Evolutionary conservation across 2,329 filamentous ascomycete genomes (phyloP), one percentile per base, ranked within the genome.

Genomic region (Penicillium sp.): DNA sequence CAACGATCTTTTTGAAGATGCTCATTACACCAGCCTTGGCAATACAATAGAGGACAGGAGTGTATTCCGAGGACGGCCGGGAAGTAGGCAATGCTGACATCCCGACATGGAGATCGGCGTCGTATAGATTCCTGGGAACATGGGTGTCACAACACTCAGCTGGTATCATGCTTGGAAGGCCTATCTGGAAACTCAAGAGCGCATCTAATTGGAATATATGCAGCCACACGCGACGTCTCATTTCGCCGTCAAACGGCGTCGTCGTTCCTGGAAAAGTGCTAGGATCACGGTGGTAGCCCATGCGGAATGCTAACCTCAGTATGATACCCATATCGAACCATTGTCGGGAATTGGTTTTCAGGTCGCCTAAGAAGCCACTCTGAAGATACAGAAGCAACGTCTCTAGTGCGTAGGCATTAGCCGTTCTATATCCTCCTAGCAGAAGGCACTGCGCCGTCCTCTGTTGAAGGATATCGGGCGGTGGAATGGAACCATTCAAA

Each of bases 261-360:
- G 84, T 79, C 4, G 10, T 16, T 42, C 72, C 73, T 3, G 78
- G 68, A 59, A 80, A 80, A 23, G 79, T 77, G 3, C 65, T 73
- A 12, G 81, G 73, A 61, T 85, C 83, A 38, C 82, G 75, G 66
- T 85, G 82, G 57, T 83, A 79, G n/a, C 82, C 83, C 79, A 84
- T 84, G 25, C 80, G 74, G 75, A 84, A 82, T 3, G 82, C 82
- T 45, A 45, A 21, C 8, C 42, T 45, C 12, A 32, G 27, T 18
- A 45, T 16, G 18, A 45, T 13, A 5, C 42, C 42, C n/a, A 45
- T 45, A 12, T 45, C 42, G n/a, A 45, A 29, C 42, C 42, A 45
- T 13, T 45, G 42, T 31, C 42, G 25, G 12, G 27, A 29, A 7
- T 5, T 15, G 16, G 29, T 45, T 32, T 21, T 45, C 42, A 45